Evolutionary conservation across 768 basidiomycete species (phyloP).

Genomic region (Calvatia gigantea): DNA sequence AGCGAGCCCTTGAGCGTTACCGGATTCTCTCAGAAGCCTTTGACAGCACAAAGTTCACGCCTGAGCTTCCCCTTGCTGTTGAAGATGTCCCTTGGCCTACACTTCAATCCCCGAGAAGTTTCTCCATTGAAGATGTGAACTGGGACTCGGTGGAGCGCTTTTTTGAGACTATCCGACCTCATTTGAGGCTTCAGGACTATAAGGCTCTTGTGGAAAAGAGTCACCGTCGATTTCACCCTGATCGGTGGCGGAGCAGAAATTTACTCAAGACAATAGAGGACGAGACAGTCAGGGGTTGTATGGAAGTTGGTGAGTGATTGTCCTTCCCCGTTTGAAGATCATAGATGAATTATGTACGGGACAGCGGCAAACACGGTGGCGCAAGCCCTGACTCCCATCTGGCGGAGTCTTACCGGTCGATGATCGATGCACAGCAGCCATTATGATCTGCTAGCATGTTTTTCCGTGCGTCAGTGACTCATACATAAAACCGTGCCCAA

Average conservation of each 20-base stretch:
- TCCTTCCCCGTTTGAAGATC: background rate
- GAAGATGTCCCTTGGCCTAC: constrained; percentile 78
- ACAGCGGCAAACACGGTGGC: constrained; percentile 60
- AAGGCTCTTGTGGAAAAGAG: constrained; percentile 65
- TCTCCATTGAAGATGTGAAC: constrained; percentile 63
- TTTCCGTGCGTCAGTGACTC: too few relatives aligned
- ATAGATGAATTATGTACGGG: background rate
- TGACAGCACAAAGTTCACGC: constrained; percentile 54
- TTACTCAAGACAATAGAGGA: constrained; percentile 57
- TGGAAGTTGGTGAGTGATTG: constrained; percentile 58
- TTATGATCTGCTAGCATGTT: background rate
- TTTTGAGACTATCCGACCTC: constrained; percentile 48
- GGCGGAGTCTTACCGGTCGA: constrained; percentile 33
- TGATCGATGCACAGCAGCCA: background rate
- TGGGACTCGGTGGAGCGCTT: constrained; percentile 72
- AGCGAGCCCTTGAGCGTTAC: constrained; percentile 72
- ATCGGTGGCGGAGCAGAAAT: constrained; percentile 70
- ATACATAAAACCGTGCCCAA: too few relatives aligned
- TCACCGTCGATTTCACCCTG: constrained; percentile 75
- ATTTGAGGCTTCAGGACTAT: constrained; percentile 61
- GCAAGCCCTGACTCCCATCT: constrained; percentile 71
- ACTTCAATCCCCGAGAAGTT: constrained; percentile 45
- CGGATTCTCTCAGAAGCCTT: constrained; percentile 56
- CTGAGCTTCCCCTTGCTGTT: constrained; percentile 50
- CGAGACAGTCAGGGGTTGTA: constrained; percentile 50